Conservation (phyloP, 768 basidiomycete genomes). For the Floccularia luteovirens region DNA sequence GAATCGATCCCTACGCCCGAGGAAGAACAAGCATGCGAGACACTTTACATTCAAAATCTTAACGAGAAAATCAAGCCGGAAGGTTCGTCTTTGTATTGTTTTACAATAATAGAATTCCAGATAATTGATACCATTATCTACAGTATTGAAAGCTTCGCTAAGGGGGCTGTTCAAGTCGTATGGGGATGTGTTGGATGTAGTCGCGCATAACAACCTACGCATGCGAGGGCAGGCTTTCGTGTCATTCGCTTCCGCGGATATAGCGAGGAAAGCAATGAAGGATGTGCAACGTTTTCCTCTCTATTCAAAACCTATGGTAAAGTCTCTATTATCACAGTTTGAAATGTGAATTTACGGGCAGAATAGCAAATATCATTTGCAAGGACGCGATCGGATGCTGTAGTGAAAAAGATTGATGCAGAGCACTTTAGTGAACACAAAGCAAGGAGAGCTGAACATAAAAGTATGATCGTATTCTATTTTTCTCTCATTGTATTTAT, state of each 20-base stretch:
- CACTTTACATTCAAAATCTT: conserved; percentile 92
- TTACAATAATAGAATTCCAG: neutral
- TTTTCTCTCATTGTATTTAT: conserved; percentile 1
- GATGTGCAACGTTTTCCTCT: conserved; percentile 93
- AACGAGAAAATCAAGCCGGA: conserved; percentile 90
- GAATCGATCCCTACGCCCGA: conserved; percentile 3
- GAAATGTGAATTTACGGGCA: neutral
- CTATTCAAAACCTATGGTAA: conserved; percentile 94
- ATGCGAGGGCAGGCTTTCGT: conserved; percentile 99
- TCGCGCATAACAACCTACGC: conserved; percentile 88
- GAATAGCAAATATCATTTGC: conserved; percentile 93
- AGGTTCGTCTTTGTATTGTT: no score
- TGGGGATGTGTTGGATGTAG: conserved; percentile 90
- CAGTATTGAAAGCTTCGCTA: conserved; percentile 81
- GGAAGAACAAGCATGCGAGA: conserved; percentile 63
- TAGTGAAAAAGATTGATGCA: conserved; percentile 69
- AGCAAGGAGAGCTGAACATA: conserved; percentile 64
- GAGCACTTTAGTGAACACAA: conserved; percentile 72
- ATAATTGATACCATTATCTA: neutral
- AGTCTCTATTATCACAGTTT: conserved; percentile 1
- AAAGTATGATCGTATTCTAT: conserved; percentile 50
- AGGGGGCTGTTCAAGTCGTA: conserved; percentile 89
- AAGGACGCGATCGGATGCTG: conserved; percentile 79
- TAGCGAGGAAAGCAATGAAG: conserved; percentile 81
- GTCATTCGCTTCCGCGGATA: conserved; percentile 77